phyloP scores from a whole-genome alignment of 768 basidiomycete genomes.

The Candolleomyces eurysporus region DNA sequence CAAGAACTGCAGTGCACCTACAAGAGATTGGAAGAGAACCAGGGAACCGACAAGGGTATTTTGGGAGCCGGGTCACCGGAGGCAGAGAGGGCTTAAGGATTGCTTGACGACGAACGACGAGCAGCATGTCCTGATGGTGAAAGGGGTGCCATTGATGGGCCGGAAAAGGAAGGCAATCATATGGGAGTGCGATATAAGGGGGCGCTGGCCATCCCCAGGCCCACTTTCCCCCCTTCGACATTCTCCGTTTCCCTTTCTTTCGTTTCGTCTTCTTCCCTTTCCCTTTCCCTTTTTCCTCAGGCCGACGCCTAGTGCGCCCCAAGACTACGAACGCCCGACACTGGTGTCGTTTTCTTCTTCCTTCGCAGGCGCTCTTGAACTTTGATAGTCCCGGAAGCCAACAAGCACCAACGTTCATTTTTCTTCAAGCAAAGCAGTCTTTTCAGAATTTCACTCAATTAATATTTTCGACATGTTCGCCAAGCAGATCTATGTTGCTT shows the following conservation, averaged over 20 bases:
- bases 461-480: slow-evolving; percentile 35
- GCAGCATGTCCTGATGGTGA: slow-evolving; percentile 1
- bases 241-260: slow-evolving; percentile 7
- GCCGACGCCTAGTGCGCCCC: slow-evolving; percentile 41
- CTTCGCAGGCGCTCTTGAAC: slow-evolving; percentile 18
- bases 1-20: too few relatives aligned
- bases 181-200: background rate
- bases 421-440: slow-evolving; percentile 1
- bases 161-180: background rate
- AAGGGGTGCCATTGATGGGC: background rate
- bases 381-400: slow-evolving; percentile 12
- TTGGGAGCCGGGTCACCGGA: too few relatives aligned
- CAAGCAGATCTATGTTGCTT: slow-evolving; percentile 35
- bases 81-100: background rate
- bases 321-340: slow-evolving; percentile 41
- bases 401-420: background rate
- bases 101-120: background rate
- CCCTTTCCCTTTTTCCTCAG: slow-evolving; percentile 16
- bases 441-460: slow-evolving; percentile 10
- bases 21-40: too few relatives aligned
- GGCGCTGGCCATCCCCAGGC: background rate
- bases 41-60: too few relatives aligned
- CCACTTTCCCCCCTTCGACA: slow-evolving; percentile 12
- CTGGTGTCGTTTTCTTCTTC: slow-evolving; percentile 46
- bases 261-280: background rate